Evolutionary conservation across 139 green algal species (phyloP).

Genomic region (Diplosphaera chodatii): DNA sequence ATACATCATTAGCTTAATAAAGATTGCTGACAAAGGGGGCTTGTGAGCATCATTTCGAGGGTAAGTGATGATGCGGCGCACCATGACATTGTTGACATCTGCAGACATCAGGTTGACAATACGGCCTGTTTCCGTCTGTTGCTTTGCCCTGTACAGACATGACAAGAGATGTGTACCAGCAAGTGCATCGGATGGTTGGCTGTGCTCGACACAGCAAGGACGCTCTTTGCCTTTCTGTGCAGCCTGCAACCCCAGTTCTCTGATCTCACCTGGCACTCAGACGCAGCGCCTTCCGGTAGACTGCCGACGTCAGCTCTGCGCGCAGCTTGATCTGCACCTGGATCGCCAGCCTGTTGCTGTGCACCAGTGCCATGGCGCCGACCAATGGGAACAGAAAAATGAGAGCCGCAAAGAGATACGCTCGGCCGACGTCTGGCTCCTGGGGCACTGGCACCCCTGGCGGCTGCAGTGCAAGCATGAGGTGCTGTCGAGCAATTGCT

Average conservation of each 20-base stretch:
- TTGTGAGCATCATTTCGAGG: no score
- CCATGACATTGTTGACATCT: constrained; percentile 39
- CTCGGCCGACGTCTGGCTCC: constrained; percentile 1
- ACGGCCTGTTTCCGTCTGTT: constrained; percentile 36
- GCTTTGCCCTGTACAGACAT: constrained; percentile 17
- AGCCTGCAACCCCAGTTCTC: background rate
- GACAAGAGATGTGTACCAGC: background rate
- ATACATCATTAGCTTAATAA: no score
- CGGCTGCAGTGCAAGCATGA: no score
- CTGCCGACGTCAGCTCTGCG: constrained; percentile 66
- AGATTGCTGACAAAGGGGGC: no score
- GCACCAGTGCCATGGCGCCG: constrained; percentile 22
- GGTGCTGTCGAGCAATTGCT: no score
- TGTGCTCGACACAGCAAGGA: background rate
- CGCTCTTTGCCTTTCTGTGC: background rate
- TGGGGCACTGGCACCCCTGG: background rate
- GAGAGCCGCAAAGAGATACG: constrained; percentile 30
- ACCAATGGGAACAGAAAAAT: constrained; percentile 45
- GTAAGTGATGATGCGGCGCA: no score
- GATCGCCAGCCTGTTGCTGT: constrained; percentile 32
- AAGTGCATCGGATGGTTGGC: background rate
- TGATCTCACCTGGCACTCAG: constrained; percentile 39
- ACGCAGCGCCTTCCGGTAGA: constrained; percentile 81
- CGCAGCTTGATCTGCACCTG: constrained; percentile 40
- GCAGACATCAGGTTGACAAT: constrained; percentile 48